phyloP scores from a whole-genome alignment of 805 yeast genomes.

The Candida chilensis region DNA sequence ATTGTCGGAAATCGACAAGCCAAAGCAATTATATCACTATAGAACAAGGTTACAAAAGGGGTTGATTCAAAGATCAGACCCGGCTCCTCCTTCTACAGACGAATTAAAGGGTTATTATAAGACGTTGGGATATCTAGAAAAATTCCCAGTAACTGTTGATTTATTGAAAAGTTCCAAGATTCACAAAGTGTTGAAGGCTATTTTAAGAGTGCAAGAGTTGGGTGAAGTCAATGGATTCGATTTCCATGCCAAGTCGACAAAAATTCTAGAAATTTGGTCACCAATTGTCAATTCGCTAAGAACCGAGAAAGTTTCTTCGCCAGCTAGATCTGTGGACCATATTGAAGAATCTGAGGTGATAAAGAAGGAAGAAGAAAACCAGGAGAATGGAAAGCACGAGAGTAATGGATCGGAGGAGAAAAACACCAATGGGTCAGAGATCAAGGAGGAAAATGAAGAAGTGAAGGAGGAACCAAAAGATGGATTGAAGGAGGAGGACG shows the following conservation, averaged over 20 bases:
- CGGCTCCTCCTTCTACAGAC: constrained; percentile 30
- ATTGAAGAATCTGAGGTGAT: too few species aligned
- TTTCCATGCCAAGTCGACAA: constrained; percentile 34
- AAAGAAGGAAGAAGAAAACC: too few species aligned
- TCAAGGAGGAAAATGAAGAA: too few species aligned
- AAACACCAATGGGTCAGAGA: too few species aligned
- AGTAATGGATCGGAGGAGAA: too few species aligned
- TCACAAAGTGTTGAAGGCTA: constrained; percentile 44
- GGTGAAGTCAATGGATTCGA: constrained; percentile 33
- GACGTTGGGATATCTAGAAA: constrained; percentile 28
- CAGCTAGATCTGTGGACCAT: too few species aligned
- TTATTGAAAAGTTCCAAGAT: constrained; percentile 34
- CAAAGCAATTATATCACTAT: constrained; percentile 36
- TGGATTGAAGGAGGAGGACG: too few species aligned
- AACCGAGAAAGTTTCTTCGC: too few species aligned
- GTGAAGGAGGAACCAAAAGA: too few species aligned
- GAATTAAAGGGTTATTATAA: constrained; percentile 31
- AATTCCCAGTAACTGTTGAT: constrained; percentile 29
- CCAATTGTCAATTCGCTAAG: too few species aligned
- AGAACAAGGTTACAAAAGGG: constrained; percentile 39
- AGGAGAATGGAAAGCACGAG: too few species aligned
- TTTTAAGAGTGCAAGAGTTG: constrained; percentile 25
- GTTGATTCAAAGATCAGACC: constrained; percentile 30
- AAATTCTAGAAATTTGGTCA: constrained; percentile 34
- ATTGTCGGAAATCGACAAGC: constrained; percentile 26